Evolutionary conservation across 495 filamentous ascomycete species (phyloP).

Genomic region (Acidomyces sp.): DNA sequence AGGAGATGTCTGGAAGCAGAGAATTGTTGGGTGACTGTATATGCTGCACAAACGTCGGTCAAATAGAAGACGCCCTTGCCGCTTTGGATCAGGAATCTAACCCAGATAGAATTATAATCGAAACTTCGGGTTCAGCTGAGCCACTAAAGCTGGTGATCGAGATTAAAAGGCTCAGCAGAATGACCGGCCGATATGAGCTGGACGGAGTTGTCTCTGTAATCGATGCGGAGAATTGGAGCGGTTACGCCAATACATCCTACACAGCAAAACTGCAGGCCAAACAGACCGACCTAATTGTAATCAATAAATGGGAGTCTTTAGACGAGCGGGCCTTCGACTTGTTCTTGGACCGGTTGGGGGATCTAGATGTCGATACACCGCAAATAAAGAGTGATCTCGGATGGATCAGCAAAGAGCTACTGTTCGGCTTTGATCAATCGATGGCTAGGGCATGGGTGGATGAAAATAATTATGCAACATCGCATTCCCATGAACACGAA

Average conservation of each 20-base stretch:
- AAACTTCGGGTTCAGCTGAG: conserved; percentile 69
- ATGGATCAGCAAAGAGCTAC: conserved; percentile 55
- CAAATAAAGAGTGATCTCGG: conserved; percentile 72
- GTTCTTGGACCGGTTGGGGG: conserved; percentile 69
- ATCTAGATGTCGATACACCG: conserved; percentile 68
- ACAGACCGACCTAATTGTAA: conserved; percentile 86
- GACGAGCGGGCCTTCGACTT: conserved; percentile 64
- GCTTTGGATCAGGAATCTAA: conserved; percentile 46
- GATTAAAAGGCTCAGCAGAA: conserved; percentile 63
- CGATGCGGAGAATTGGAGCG: conserved; percentile 94
- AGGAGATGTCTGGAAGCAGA: conserved; percentile 73
- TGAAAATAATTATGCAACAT: conserved; percentile 25
- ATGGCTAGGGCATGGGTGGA: conserved; percentile 46
- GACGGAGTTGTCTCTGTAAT: conserved; percentile 89
- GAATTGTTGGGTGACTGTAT: conserved; percentile 95
- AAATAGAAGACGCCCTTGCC: conserved; percentile 64
- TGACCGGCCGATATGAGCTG: conserved; percentile 54
- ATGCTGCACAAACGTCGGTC: conserved; percentile 94
- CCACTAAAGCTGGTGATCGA: conserved; percentile 32
- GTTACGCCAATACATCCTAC: conserved; percentile 74
- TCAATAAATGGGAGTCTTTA: conserved; percentile 87
- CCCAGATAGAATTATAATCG: conserved; percentile 82
- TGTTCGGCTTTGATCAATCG: conserved; percentile 79
- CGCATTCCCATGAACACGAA: conserved; percentile 57
- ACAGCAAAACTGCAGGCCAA: conserved; percentile 38